phyloP scores from a whole-genome alignment of 768 basidiomycete genomes.

The Tylopilus subfusipes region DNA sequence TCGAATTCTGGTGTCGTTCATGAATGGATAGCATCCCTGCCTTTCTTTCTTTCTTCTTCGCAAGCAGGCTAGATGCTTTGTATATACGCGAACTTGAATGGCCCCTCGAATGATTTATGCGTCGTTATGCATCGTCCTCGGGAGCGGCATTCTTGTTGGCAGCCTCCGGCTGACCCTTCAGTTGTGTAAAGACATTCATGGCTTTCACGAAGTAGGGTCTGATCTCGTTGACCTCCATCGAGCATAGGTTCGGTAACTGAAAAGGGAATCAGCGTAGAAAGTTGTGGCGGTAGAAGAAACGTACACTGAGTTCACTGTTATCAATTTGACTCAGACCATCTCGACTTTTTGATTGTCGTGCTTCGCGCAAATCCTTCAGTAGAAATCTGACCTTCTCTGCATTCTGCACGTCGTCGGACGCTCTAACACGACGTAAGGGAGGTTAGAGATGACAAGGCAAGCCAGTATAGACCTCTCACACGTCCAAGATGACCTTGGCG shows the following conservation, averaged over 20 bases:
- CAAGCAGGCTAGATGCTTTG: not conserved
- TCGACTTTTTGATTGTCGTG: constrained; percentile 89
- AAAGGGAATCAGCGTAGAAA: not conserved
- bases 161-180: constrained; percentile 32
- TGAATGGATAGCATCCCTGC: not conserved
- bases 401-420: constrained; percentile 83
- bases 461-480: constrained; percentile 48
- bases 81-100: constrained; percentile 2
- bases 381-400: constrained; percentile 81
- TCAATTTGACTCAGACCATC: constrained; percentile 80
- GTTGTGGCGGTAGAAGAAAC: constrained; percentile 23
- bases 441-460: not conserved
- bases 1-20: not conserved
- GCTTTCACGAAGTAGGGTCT: constrained; percentile 83
- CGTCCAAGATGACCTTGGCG: constrained; percentile 88
- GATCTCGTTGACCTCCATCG: constrained; percentile 94
- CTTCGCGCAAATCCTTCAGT: constrained; percentile 93
- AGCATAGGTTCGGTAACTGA: constrained; percentile 79
- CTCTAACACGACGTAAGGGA: constrained; percentile 43
- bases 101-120: not conserved
- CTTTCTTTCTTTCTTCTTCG: not conserved
- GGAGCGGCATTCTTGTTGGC: constrained; percentile 1
- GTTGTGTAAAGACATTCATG: constrained; percentile 68
- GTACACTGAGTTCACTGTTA: constrained; percentile 75
- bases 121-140: constrained; percentile 1